These are phyloP conservation scores for Wickerhamiella pararugosa DNA, from an alignment of 1,139 yeast genomes.

Conservation along the genomic window DNA sequence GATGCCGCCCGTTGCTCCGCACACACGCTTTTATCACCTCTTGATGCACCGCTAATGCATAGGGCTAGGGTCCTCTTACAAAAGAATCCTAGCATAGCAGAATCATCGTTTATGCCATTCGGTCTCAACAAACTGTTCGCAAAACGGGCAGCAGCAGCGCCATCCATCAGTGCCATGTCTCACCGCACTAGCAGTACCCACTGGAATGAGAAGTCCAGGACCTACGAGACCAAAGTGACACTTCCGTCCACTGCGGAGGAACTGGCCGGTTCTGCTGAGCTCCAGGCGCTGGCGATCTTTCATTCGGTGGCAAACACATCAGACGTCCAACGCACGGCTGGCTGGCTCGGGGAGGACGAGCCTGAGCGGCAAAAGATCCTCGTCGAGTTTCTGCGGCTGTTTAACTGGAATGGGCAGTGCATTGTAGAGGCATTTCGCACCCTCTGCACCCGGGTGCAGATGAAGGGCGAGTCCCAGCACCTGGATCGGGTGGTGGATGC, in stretches of 20 bases:
- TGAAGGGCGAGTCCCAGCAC: constrained; percentile 76
- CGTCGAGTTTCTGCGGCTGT: constrained; percentile 20
- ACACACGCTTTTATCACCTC: too few relatives aligned
- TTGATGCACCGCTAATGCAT: too few relatives aligned
- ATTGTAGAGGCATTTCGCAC: constrained; percentile 38
- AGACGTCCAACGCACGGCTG: constrained; percentile 14
- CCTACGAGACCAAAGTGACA: constrained; percentile 6
- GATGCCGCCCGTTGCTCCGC: too few relatives aligned
- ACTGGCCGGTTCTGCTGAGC: constrained; percentile 4
- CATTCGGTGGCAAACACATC: constrained; percentile 8
- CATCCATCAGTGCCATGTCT: constrained; percentile 3
- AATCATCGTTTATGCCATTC: constrained; percentile 1
- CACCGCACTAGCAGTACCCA: constrained; percentile 6
- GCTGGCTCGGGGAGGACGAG: constrained; percentile 22
- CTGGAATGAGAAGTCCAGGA: constrained; percentile 7
- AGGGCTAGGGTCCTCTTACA: too few relatives aligned
- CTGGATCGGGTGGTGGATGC: constrained; percentile 60
- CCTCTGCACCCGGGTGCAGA: constrained; percentile 49
- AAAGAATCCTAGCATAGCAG: too few relatives aligned
- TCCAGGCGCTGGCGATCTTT: constrained; percentile 8
- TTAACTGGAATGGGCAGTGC: constrained; percentile 21
- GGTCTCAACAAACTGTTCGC: constrained; percentile 4
- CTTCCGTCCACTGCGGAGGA: constrained; percentile 5
- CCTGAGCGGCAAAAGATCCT: constrained; percentile 17
- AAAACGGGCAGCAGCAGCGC: constrained; percentile 1